Evolutionary conservation across 805 yeast species (phyloP), one percentile per base, ranked within the genome.

Genomic region (Metschnikowia lachancei): DNA sequence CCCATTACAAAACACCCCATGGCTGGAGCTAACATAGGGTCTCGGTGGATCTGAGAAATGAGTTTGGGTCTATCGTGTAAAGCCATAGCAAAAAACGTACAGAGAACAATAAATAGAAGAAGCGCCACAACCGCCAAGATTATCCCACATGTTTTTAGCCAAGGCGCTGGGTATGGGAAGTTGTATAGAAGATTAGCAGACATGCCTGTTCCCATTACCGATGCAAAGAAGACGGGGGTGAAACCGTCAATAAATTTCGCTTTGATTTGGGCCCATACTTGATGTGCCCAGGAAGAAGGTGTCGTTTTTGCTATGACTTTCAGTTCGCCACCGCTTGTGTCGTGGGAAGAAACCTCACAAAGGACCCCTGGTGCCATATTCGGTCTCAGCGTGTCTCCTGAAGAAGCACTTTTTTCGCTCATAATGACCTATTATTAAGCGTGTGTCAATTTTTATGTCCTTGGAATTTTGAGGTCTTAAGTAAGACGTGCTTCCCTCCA

Each of bases 1-100:
- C 90, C 96, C 96, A 90, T 90, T 14, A 88, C 83, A 46, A 78
- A 76, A 51, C 92, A 82, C 6, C 96, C 96, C 67, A 87, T 67
- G 56, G 82, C 87, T 2, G 82, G 81, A 38, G 82, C 77, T 31
- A 76, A 67, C 2, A 63, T 59, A 1, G 81, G 74, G 45, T 69
- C 67, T 16, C 59, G 42, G 43, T 67, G 59, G 38, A 54, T 49
- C 33, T 43, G 45, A n/a, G 43, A 55, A 43, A 53, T 32, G 33
- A 56, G 41, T 4, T 9, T 36, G 10, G 62, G 57, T 52, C 75
- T 70, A 31, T 64, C 61, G 6, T 65, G 17, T 22, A 77, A 42
- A 40, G 78, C 75, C 24, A 74, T 49, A 1, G 72, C 44, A 31
- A 78, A 70, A 26, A 80, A 62, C 10, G 67, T 28, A 13, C 74